Evolutionary conservation across 2,329 filamentous ascomycete genomes (phyloP), one percentile per base, ranked within the genome.

Genomic region (Bisporella sp.): DNA sequence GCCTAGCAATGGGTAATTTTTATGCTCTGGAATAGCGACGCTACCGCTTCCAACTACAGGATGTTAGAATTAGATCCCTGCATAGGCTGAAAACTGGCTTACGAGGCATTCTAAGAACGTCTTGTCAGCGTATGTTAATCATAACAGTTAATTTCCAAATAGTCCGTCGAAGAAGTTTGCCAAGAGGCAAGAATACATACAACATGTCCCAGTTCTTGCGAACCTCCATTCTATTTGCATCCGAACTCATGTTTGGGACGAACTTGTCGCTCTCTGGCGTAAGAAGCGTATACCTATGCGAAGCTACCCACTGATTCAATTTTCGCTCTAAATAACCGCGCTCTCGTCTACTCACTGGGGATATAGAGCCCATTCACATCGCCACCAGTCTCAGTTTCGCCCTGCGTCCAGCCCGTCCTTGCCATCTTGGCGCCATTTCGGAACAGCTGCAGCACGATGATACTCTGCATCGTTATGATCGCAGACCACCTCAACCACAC

Each of bases 301-400:
- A 58, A 35, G 49, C 58, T 60, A 40, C 31, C n/a, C 40, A 30
- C 45, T 21, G 21, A 21, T 21, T 21, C 30, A 39, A 49, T 13
- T 7, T 8, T 2, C 6, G n/a, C 45, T 37, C 30, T 13, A 9
- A 6, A 5, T n/a, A 30, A 6, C 21, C 6, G 5, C 12, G 13
- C 9, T 41, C 2, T 28, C 33, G n/a, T 53, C 39, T 28, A 49
- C 61, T 57, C 48, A 66, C 64, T 55, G 30, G 64, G 62, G 33
- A 62, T 51, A 45, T 62, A 66, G 5, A 67, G 40, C 3, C 62
- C 64, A 55, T 66, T 66, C 11, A 66, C 56, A 60, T 67, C 64
- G n/a, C 58, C 63, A 13, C 64, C 64, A 0, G 64, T 65, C 51
- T 66, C 64, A 7, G 21, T 21, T 21, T 21, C 21, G 21, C 21